Evolutionary conservation across 192 early-diverging fungal species (phyloP), one percentile per base, ranked within the genome.

Genomic region (Chytriomyces confervae): DNA sequence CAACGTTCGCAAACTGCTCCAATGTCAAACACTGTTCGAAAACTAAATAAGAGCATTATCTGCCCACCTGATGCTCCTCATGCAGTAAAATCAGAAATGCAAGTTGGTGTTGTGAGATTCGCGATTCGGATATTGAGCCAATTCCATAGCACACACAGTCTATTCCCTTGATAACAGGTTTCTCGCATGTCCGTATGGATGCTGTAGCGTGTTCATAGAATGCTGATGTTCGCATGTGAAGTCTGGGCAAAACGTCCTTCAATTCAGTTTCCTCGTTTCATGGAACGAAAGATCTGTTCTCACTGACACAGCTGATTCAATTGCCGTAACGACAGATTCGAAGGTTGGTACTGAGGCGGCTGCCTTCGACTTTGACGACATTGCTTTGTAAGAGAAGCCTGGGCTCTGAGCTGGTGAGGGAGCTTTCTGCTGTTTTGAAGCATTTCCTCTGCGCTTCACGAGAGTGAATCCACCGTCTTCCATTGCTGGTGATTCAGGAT

Each of bases 41-140:
- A 50, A 53, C 8, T n/a, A 61, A 16, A 36, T 0, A 27, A 69
- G 10, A 29, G 51, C 3, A n/a, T 72, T 13, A 29, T 20, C 50
- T 20, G n/a, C 9, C 27, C 66, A 79, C 80, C 69, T 82, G 45
- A 18, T 72, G 62, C 9, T 60, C 16, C 5, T 74, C 69, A 45
- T 61, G 36, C n/a, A 82, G 7, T 11, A 75, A 43, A 43, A 82
- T 10, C 9, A 76, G 16, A 6, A 82, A 51, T 10, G 77, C 72
- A 47, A 82, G 61, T 49, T 81, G 80, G 47, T 69, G 29, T 24
- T n/a, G n/a, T 0, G 68, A 24, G 13, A 69, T 69, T 1, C 43
- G 13, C 9, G 43, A 48, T 1, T 24, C 27, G 11, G 20, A 9
- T 13, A 48, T 11, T 9, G 43, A 18, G 4, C 68, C 68, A 18